Percentiles rank a stretch among this genome's conserved stretches.
Conservation (phyloP, 352 stramenopile genomes). For the Aphanomyces astaci region DNA sequence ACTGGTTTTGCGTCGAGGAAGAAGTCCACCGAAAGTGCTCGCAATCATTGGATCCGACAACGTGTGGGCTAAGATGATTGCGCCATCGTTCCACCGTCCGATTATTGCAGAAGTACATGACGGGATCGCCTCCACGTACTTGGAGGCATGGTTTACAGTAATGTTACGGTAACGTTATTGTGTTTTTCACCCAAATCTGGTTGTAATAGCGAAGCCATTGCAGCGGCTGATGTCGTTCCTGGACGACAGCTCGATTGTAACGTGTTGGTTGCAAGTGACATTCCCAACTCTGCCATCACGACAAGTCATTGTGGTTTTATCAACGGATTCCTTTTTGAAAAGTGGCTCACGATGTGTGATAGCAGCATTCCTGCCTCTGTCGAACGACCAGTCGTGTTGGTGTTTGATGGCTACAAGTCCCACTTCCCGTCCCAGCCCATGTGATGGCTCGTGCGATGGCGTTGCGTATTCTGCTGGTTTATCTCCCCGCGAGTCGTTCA, state of each 20-base stretch:
- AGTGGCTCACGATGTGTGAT: background rate
- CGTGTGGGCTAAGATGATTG: background rate
- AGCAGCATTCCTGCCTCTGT: background rate
- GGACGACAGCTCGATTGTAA: background rate
- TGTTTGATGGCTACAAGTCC: conserved; percentile 12
- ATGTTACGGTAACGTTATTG: too few species aligned
- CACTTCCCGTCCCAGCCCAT: background rate
- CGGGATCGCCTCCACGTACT: too few species aligned
- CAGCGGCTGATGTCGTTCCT: background rate
- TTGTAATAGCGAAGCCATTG: too few species aligned
- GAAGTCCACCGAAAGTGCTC: too few species aligned
- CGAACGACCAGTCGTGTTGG: background rate
- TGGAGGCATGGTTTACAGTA: too few species aligned
- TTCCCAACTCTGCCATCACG: background rate
- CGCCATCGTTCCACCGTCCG: background rate
- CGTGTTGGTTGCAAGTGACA: background rate
- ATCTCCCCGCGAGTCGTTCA: background rate
- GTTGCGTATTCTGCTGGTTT: background rate
- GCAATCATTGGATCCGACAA: too few species aligned
- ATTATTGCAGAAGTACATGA: background rate
- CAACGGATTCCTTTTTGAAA: conserved; percentile 4
- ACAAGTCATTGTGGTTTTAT: background rate
- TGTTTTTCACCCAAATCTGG: too few species aligned
- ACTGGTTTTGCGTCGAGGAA: too few species aligned
- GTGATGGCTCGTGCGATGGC: background rate